These are phyloP conservation scores for Rosa multiflora DNA, from an alignment of 306 rosid genomes.

Conservation along the genomic window DNA sequence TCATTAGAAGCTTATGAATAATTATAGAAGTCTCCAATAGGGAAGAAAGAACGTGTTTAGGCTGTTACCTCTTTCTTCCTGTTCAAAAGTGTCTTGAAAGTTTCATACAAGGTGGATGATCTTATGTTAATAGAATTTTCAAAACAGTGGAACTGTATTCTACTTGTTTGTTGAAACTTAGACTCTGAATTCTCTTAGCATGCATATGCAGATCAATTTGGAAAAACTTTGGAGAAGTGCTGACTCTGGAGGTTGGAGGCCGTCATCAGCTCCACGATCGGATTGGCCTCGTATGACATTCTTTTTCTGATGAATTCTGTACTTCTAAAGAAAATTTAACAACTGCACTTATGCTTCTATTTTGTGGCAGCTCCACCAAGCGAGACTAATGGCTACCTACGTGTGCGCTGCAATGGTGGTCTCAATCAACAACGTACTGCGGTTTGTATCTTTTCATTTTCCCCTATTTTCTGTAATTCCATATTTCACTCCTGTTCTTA, in stretches of 20 bases:
- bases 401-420: no score
- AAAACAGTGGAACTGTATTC: neutral
- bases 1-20: neutral
- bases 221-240: slow-evolving; percentile 86
- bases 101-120: neutral
- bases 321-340: neutral
- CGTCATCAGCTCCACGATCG: slow-evolving; percentile 90
- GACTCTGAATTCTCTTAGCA: slow-evolving; percentile 12
- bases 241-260: slow-evolving; percentile 81
- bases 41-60: neutral
- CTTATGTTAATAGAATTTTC: neutral
- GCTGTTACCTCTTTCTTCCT: neutral
- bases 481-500: no score
- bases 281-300: slow-evolving; percentile 74
- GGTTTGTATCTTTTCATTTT: no score
- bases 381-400: no score
- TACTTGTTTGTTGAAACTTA: neutral
- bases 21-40: neutral
- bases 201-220: slow-evolving; percentile 51
- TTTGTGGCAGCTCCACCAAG: no score
- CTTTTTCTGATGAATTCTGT: slow-evolving; percentile 29
- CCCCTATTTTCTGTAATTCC: no score
- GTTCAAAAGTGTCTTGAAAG: neutral
- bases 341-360: no score
- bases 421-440: no score